Base-by-base conservation (phyloP, 768 basidiomycete species). In the Sporobolomyces pararoseus region DNA sequence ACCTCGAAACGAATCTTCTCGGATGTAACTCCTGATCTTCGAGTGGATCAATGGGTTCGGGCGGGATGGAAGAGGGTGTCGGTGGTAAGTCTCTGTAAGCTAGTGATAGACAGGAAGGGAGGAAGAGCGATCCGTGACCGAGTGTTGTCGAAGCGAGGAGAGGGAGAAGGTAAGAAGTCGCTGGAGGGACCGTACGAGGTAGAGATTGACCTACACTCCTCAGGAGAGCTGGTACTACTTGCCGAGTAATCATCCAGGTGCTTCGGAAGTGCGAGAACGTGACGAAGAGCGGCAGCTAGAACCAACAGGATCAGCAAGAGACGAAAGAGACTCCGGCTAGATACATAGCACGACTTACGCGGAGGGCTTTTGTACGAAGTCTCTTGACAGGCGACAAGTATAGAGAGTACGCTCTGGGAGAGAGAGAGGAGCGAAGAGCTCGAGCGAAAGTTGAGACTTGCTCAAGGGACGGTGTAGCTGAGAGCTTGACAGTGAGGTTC, bases 1-100 rank as follows among this genome's bases (percentile, higher is more conserved):
- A 49, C 0, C 67, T 23, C n/a, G 73, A 54, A 21, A 57, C 53
- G 27, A 63, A 58, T 14, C 75, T 23, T 14, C 75, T 72, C 0
- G 75, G 75, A 50, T 65, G 65, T 0, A 14, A 32, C 0, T 9
- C 6, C 0, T 27, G 39, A 63, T 72, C 71, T 25, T 27, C 21
- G 13, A 14, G 6, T 1, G 63, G 50, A 7, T 49, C 21, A n/a
- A 47, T 10, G 10, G 69, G 64, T 17, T 61, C 53, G 2, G 58
- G 53, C 7, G 64, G 59, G 37, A 65, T 37, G 1, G 59, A 42
- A 1, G 34, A 31, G 4, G 69, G 69, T 0, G 59, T 10, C 12
- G 59, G 63, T 2, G 59, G 53, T n/a, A 64, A 27, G 16, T 42
- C 1, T 32, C 21, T 19, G 49, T 63, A 53, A 14, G 62, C 55